Base-by-base conservation (phyloP, 441 rosid species). In the Raphanus hybrid region DNA sequence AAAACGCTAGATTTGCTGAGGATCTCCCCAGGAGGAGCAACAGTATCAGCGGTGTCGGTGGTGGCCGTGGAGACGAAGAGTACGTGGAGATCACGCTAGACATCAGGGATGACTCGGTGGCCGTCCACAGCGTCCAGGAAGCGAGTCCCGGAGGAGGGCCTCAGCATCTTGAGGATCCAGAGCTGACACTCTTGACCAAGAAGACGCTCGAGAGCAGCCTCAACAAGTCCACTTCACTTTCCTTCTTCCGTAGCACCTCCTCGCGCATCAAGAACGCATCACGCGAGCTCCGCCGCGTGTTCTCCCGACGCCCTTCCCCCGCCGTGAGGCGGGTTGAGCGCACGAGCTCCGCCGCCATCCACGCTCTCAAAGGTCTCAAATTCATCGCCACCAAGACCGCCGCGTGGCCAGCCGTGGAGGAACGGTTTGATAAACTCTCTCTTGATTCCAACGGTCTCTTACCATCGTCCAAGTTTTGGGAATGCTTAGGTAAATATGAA, bases 341-440 rank as follows among this genome's bases (percentile, higher is more conserved):
- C 67, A 85, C 82, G 1, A 94, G 91, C 79, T 84, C 98, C 0
- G 94, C 97, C 0, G 97, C 97, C 0, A 78, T 91, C 52, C 87
- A 82, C 70, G 98, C 99, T 55, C 80, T 94, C 55, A 91, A 88
- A 71, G 99, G 99, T 14, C 90, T 94, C 5, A 91, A 92, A 86
- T 94, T 94, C 73, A 91, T 94, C 37, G 85, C 97, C 20, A 23
- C 91, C 54, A 88, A 92, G 70, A 83, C 92, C 7, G 90, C 87
- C 20, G 94, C 86, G 5, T 94, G 98, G 98, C 83, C 87, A 6
- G 84, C 92, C 4, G 97, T 92, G 2, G 97, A 92, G 64, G 82
- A 85, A 80, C 86, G 91, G 1, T 94, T 91, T 60, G 84, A 92
- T 18, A 83, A 89, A 11, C 84, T 92, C 67, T 88, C 98, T n/a